These are phyloP conservation scores for Evernia prunastri DNA, from an alignment of 495 filamentous ascomycete species.

Conservation along the genomic window DNA sequence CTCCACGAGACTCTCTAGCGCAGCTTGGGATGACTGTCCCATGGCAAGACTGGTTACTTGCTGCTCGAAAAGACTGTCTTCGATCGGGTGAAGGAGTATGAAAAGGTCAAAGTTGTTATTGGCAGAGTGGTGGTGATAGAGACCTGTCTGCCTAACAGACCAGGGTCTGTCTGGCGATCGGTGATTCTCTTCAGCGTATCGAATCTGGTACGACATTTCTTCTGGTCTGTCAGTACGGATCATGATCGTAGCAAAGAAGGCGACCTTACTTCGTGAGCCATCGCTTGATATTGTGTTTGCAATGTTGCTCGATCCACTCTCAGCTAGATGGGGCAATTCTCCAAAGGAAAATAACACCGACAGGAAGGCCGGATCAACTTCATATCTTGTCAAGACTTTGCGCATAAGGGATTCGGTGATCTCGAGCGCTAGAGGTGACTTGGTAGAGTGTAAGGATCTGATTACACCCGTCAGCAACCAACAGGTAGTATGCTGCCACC, in stretches of 20 bases:
- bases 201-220: constrained; percentile 21
- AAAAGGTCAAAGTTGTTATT: constrained; percentile 19
- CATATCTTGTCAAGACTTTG: constrained; percentile 17
- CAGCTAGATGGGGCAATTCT: constrained; percentile 12
- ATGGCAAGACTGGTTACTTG: constrained; percentile 9
- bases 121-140: constrained; percentile 22
- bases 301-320: constrained; percentile 19
- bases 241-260: not conserved
- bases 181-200: constrained; percentile 22
- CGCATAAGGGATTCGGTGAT: constrained; percentile 21
- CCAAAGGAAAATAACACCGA: constrained; percentile 23
- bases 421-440: not conserved
- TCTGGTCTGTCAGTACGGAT: not conserved
- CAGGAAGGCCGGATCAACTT: constrained; percentile 21
- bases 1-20: not conserved
- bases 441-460: constrained; percentile 14
- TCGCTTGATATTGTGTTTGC: not conserved
- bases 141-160: constrained; percentile 23
- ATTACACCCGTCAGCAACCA: not conserved
- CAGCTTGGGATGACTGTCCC: not conserved
- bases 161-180: constrained; percentile 8
- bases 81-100: constrained; percentile 20
- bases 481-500: not conserved
- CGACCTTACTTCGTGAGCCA: constrained; percentile 18
- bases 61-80: constrained; percentile 16